These are phyloP conservation scores for Plasmopara viticola DNA, from an alignment of 352 stramenopile genomes.

Conservation along the genomic window DNA sequence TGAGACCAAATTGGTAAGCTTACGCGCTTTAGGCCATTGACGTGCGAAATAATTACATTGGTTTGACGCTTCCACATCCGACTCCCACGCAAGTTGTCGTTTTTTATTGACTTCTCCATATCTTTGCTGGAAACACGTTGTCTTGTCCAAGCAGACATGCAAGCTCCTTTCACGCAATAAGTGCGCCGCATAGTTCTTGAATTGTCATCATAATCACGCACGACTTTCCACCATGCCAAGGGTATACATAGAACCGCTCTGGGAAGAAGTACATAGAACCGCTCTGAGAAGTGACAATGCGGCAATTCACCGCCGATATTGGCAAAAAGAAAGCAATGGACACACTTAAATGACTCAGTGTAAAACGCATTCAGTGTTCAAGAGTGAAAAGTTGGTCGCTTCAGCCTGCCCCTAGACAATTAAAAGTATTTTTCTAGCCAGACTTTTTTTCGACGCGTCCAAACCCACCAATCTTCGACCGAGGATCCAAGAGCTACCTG, in stretches of 20 bases:
- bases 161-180: conserved; percentile 23
- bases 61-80: conserved; percentile 15
- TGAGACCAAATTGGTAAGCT: conserved; percentile 11
- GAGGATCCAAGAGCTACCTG: too few relatives aligned
- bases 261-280: conserved; percentile 38
- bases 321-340: conserved; percentile 46
- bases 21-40: conserved; percentile 23
- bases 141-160: conserved; percentile 26
- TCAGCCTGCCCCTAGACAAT: too few relatives aligned
- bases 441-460: too few relatives aligned
- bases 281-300: too few relatives aligned
- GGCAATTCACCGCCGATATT: too few relatives aligned
- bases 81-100: conserved; percentile 10
- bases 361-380: too few relatives aligned
- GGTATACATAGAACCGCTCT: conserved; percentile 29
- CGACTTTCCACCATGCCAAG: conserved; percentile 43
- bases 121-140: conserved; percentile 23
- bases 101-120: conserved; percentile 32
- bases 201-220: conserved; percentile 30
- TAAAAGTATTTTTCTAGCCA: too few relatives aligned
- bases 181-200: too few relatives aligned
- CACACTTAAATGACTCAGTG: conserved; percentile 37
- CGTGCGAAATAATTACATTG: conserved; percentile 17
- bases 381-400: too few relatives aligned
- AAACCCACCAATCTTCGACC: too few relatives aligned